Conservation (phyloP, 352 stramenopile species). For the Thalassiosira gravida region DNA sequence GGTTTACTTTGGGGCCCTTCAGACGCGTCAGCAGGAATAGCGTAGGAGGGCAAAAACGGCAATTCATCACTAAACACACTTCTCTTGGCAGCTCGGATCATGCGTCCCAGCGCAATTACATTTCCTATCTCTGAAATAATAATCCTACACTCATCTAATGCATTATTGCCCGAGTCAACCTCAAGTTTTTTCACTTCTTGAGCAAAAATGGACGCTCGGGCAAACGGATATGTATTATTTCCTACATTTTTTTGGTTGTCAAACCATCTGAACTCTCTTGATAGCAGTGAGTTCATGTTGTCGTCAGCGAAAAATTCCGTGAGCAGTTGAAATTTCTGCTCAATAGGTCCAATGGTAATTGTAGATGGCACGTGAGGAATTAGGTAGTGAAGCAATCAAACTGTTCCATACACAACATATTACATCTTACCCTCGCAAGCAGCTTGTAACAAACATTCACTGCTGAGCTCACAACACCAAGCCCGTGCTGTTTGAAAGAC, state of each 20-base stretch:
- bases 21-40: neutral
- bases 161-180: constrained; percentile 14
- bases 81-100: constrained; percentile 46
- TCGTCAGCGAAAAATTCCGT: constrained; percentile 92
- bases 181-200: constrained; percentile 83
- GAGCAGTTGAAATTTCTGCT: constrained; percentile 70
- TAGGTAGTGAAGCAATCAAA: too few relatives aligned
- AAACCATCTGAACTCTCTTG: constrained; percentile 92
- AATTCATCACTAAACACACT: constrained; percentile 39
- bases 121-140: constrained; percentile 57
- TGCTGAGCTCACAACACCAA: constrained; percentile 94
- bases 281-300: constrained; percentile 92
- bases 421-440: constrained; percentile 86
- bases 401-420: too few relatives aligned
- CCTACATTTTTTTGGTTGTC: constrained; percentile 90
- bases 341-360: too few relatives aligned
- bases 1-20: neutral
- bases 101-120: constrained; percentile 45
- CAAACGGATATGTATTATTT: constrained; percentile 92
- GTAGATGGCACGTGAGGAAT: too few relatives aligned
- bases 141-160: constrained; percentile 41
- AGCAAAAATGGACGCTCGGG: constrained; percentile 90
- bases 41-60: constrained; percentile 33
- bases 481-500: constrained; percentile 92
- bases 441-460: constrained; percentile 96